Conservation (phyloP, 108 stramenopile species). For the Skeletonema tropicum region DNA sequence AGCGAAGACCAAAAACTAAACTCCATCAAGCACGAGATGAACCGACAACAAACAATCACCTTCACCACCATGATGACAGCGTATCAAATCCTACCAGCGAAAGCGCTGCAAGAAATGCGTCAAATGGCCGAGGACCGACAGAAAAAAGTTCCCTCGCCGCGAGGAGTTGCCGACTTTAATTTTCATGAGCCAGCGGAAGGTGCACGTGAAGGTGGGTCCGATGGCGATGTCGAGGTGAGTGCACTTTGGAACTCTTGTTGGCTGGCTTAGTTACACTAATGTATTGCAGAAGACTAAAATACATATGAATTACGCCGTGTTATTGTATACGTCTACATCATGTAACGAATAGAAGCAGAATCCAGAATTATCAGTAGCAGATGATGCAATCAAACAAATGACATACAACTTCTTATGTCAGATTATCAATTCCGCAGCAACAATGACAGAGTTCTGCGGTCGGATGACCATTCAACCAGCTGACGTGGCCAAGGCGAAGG, state of each 20-base stretch:
- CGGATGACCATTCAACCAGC: conserved; percentile 10
- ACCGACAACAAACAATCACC: too few species aligned
- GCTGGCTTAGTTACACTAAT: too few species aligned
- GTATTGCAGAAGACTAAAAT: background rate
- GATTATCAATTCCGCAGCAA: background rate
- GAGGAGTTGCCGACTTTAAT: background rate
- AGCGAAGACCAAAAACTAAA: too few species aligned
- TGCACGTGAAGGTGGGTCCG: background rate
- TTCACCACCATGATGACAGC: background rate
- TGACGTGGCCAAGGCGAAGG: conserved; percentile 6
- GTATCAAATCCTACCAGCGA: background rate
- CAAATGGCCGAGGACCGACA: background rate
- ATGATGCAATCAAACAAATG: background rate
- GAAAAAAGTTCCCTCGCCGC: background rate
- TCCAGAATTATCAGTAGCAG: too few species aligned
- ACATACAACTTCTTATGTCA: background rate
- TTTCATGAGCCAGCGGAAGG: background rate
- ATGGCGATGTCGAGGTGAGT: background rate
- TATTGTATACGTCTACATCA: too few species aligned
- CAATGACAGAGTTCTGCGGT: background rate
- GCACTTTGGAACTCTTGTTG: background rate
- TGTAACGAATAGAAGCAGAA: too few species aligned
- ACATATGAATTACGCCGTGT: background rate
- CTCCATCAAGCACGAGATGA: too few species aligned
- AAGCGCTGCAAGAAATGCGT: background rate